Percentiles rank a stretch among this genome's conserved stretches.
These are phyloP conservation scores for Pseudozyma hubeiensis DNA, from an alignment of 1,284 basidiomycete genomes.

Conservation along the genomic window DNA sequence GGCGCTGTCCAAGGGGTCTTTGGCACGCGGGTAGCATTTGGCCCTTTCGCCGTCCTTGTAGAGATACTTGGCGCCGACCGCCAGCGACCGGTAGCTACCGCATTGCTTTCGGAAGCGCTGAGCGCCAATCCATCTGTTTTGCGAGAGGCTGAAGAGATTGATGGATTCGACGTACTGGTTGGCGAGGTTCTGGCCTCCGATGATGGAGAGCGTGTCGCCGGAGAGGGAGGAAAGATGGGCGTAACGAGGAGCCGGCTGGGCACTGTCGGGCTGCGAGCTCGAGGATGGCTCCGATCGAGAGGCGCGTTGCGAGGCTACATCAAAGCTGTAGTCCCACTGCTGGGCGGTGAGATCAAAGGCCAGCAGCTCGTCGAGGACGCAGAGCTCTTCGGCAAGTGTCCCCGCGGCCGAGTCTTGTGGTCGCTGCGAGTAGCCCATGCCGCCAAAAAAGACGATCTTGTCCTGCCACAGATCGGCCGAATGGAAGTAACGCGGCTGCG, in stretches of 20 bases:
- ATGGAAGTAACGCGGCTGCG: constrained; percentile 64
- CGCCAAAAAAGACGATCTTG: constrained; percentile 62
- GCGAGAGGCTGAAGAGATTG: constrained; percentile 56
- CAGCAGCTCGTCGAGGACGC: constrained; percentile 60
- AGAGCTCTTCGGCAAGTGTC: constrained; percentile 43
- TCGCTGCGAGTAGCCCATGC: constrained; percentile 59
- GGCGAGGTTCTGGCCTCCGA: constrained; percentile 85
- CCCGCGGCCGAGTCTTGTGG: constrained; percentile 7
- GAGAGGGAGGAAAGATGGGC: constrained; percentile 61
- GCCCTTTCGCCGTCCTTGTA: constrained; percentile 50
- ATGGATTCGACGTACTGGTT: constrained; percentile 70
- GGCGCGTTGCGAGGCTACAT: constrained; percentile 18
- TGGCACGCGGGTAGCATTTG: constrained; percentile 52
- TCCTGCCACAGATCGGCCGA: constrained; percentile 61
- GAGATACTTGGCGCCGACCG: constrained; percentile 40
- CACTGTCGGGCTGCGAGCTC: constrained; percentile 10
- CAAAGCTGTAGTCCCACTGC: constrained; percentile 56
- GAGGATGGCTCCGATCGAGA: constrained; percentile 11
- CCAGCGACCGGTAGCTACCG: constrained; percentile 60
- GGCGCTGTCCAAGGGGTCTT: constrained; percentile 29
- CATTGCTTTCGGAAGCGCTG: constrained; percentile 58
- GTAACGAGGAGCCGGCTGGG: constrained; percentile 54
- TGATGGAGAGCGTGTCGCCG: constrained; percentile 77
- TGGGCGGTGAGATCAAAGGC: constrained; percentile 57
- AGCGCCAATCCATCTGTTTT: constrained; percentile 46